phyloP scores from a whole-genome alignment of 75 land plant genomes.

The Pinus taeda region DNA sequence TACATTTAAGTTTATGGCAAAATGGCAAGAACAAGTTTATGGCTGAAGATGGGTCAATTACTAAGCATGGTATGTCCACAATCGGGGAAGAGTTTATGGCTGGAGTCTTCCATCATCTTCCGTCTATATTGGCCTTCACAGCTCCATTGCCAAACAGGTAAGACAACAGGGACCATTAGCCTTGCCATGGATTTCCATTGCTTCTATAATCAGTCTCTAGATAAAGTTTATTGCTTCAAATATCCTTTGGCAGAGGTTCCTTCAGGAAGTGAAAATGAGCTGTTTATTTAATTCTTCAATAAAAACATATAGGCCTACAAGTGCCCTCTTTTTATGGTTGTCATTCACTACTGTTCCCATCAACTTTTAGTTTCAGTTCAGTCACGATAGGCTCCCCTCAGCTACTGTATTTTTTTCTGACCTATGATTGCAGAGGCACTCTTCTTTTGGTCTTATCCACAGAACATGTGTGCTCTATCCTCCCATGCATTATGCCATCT shows the following conservation, averaged over 20 bases:
- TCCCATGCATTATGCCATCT: too few relatives aligned
- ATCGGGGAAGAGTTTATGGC: slow-evolving; percentile 92
- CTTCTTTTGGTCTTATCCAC: too few relatives aligned
- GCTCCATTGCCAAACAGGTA: slow-evolving; percentile 96
- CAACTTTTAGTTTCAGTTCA: too few relatives aligned
- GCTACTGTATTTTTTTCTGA: too few relatives aligned
- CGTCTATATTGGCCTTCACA: slow-evolving; percentile 82
- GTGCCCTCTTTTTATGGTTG: too few relatives aligned
- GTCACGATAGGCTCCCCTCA: too few relatives aligned
- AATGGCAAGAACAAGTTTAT: slow-evolving; percentile 78
- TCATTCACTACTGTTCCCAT: too few relatives aligned
- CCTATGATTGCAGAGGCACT: too few relatives aligned
- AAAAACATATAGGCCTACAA: background rate
- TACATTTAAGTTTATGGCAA: slow-evolving; percentile 85
- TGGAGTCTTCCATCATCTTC: slow-evolving; percentile 88
- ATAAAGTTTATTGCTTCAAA: background rate
- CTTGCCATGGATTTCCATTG: background rate
- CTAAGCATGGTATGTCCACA: slow-evolving; percentile 66
- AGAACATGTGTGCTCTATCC: too few relatives aligned
- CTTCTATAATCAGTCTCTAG: background rate
- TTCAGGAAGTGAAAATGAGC: background rate
- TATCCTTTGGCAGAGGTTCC: background rate
- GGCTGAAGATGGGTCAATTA: slow-evolving; percentile 40
- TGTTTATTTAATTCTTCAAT: background rate
- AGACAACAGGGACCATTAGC: too few relatives aligned